phyloP scores from a whole-genome alignment of 2,329 filamentous ascomycete species.

The Colletotrichum ledebouriae region DNA sequence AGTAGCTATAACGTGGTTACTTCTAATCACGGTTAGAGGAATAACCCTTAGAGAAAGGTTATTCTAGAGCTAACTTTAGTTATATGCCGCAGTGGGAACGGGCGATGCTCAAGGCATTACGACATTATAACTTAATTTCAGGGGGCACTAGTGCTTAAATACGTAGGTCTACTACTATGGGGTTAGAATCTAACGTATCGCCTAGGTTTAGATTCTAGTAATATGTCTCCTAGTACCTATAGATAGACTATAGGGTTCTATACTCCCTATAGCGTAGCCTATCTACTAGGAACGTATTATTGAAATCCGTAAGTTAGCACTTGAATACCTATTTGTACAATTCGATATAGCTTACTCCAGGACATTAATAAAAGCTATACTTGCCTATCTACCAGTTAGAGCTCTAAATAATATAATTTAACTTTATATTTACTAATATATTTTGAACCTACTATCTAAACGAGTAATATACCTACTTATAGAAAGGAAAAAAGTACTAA shows the following conservation, averaged over 20 bases:
- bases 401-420: neutral
- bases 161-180: neutral
- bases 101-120: too few relatives aligned
- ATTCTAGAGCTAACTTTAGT: too few relatives aligned
- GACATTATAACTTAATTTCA: too few relatives aligned
- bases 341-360: neutral
- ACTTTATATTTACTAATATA: neutral
- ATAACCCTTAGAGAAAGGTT: too few relatives aligned
- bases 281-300: neutral
- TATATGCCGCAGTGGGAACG: too few relatives aligned
- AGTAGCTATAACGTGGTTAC: too few relatives aligned
- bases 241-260: neutral
- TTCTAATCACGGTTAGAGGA: too few relatives aligned
- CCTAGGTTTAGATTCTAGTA: neutral
- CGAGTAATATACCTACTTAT: neutral
- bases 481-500: neutral
- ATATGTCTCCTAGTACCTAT: neutral
- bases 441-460: neutral
- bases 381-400: neutral
- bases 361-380: neutral
- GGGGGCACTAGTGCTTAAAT: neutral
- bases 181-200: neutral
- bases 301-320: neutral
- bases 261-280: neutral
- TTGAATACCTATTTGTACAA: neutral